phyloP scores from a whole-genome alignment of 306 rosid species.

The Quercus aquifolioides region DNA sequence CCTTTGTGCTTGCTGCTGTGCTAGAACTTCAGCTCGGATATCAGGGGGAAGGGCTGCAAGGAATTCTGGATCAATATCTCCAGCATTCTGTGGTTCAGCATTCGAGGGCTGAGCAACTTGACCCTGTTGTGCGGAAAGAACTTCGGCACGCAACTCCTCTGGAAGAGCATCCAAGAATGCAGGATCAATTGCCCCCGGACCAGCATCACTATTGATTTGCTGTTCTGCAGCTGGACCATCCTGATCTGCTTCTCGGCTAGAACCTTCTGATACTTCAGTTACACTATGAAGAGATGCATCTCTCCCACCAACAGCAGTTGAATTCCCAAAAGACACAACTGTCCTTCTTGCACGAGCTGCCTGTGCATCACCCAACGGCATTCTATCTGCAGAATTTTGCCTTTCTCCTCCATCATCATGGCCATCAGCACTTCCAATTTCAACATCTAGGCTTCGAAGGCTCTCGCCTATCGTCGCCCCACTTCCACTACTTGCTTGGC shows the following conservation, averaged over 20 bases:
- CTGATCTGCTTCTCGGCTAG: slow-evolving; percentile 89
- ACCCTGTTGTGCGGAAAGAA: slow-evolving; percentile 91
- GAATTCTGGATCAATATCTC: slow-evolving; percentile 98
- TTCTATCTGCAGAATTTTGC: slow-evolving; percentile 75
- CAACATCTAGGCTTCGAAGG: slow-evolving; percentile 95
- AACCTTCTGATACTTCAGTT: slow-evolving; percentile 88
- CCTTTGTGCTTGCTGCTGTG: slow-evolving; percentile 97
- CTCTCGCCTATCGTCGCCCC: slow-evolving; percentile 98
- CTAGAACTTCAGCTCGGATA: slow-evolving; percentile 95
- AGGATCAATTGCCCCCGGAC: slow-evolving; percentile 92
- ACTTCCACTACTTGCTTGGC: slow-evolving; percentile 98
- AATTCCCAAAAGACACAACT: slow-evolving; percentile 52
- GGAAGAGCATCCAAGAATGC: slow-evolving; percentile 98
- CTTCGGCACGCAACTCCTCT: slow-evolving; percentile 95
- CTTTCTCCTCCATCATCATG: slow-evolving; percentile 95
- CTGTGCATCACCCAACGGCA: slow-evolving; percentile 65
- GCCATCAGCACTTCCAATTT: slow-evolving; percentile 97
- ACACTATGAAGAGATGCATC: slow-evolving; percentile 87
- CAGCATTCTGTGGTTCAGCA: slow-evolving; percentile 66
- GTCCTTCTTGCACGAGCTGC: slow-evolving; percentile 72
- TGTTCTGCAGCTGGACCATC: slow-evolving; percentile 66
- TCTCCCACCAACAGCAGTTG: slow-evolving; percentile 64
- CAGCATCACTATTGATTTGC: slow-evolving; percentile 68
- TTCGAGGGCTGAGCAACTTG: slow-evolving; percentile 76
- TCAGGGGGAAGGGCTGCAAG: slow-evolving; percentile 98